These are phyloP conservation scores for Penicillium malachiteum DNA, from an alignment of 495 filamentous ascomycete species.

Conservation along the genomic window DNA sequence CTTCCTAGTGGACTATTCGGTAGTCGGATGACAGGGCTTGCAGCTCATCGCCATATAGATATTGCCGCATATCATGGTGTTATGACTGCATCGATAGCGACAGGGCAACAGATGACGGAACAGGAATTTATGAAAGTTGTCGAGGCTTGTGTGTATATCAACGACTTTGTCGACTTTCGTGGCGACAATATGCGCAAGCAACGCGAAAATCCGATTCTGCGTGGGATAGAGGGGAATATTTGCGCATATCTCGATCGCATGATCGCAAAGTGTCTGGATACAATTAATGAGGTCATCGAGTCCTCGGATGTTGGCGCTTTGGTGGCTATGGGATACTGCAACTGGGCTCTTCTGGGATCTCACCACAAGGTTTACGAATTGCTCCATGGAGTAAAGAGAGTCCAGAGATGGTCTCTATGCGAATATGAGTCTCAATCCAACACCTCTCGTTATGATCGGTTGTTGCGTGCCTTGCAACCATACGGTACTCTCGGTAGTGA, in stretches of 20 bases:
- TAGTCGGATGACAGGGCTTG: slow-evolving; percentile 18
- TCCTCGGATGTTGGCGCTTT: slow-evolving; percentile 8
- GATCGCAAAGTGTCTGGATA: slow-evolving; percentile 9
- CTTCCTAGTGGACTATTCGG: slow-evolving; percentile 18
- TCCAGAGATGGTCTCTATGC: background rate
- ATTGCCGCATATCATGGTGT: slow-evolving; percentile 7
- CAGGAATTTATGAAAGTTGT: slow-evolving; percentile 1
- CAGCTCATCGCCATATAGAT: slow-evolving; percentile 19
- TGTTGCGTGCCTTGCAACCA: slow-evolving; percentile 15
- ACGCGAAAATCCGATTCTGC: slow-evolving; percentile 21
- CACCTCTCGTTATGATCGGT: slow-evolving; percentile 7
- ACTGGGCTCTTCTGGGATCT: slow-evolving; percentile 22
- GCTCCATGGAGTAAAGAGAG: slow-evolving; percentile 1
- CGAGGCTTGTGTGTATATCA: slow-evolving; percentile 15
- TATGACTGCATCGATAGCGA: slow-evolving; percentile 13
- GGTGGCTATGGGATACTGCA: slow-evolving; percentile 22
- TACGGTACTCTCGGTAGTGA: slow-evolving; percentile 16
- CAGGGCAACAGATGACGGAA: slow-evolving; percentile 10
- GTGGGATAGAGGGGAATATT: slow-evolving; percentile 15
- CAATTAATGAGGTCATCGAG: slow-evolving; percentile 2
- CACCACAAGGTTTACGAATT: slow-evolving; percentile 28
- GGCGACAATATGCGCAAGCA: slow-evolving; percentile 21
- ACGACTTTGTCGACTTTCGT: slow-evolving; percentile 22
- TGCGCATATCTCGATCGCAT: slow-evolving; percentile 15
- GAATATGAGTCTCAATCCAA: slow-evolving; percentile 5